Conservation (phyloP, 306 rosid genomes). For the Castanea crenata region DNA sequence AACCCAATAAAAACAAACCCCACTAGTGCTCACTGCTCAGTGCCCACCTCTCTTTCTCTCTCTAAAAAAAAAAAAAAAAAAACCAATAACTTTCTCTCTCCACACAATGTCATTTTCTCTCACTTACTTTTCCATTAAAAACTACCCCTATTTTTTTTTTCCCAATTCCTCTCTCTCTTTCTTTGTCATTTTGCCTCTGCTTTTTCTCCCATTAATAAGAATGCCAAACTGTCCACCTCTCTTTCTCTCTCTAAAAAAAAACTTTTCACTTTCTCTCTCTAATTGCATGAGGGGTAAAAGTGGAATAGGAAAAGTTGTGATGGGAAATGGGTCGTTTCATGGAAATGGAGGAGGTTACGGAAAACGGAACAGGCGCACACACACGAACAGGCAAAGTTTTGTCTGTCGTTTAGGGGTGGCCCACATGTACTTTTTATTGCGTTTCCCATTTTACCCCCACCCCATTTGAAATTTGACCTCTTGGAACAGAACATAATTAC, state of each 20-base stretch:
- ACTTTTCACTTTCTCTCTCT: not conserved
- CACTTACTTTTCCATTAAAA: constrained; percentile 20
- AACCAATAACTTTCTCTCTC: constrained; percentile 1
- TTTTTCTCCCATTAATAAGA: constrained; percentile 8
- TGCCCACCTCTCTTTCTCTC: not conserved
- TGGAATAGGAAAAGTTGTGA: not conserved
- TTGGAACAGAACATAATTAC: not conserved
- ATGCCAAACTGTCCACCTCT: not conserved
- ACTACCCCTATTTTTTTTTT: not conserved
- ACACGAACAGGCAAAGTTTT: constrained; percentile 14
- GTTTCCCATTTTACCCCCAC: constrained; percentile 35
- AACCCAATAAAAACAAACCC: constrained; percentile 12
- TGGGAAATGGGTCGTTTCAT: not conserved
- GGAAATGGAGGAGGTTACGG: not conserved
- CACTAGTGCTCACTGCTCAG: not conserved
- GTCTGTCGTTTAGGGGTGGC: constrained; percentile 40
- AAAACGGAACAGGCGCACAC: not conserved
- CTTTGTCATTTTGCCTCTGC: constrained; percentile 42
- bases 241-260: not conserved
- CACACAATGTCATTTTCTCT: constrained; percentile 31
- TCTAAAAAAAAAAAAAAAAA: not conserved
- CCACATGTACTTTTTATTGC: not conserved
- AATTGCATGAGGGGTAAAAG: constrained; percentile 42
- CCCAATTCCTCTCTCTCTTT: constrained; percentile 15
- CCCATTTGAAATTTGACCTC: not conserved